These are phyloP conservation scores for Neotropicomus parvogracilis DNA, from an alignment of 1,284 basidiomycete species.

Conservation along the genomic window DNA sequence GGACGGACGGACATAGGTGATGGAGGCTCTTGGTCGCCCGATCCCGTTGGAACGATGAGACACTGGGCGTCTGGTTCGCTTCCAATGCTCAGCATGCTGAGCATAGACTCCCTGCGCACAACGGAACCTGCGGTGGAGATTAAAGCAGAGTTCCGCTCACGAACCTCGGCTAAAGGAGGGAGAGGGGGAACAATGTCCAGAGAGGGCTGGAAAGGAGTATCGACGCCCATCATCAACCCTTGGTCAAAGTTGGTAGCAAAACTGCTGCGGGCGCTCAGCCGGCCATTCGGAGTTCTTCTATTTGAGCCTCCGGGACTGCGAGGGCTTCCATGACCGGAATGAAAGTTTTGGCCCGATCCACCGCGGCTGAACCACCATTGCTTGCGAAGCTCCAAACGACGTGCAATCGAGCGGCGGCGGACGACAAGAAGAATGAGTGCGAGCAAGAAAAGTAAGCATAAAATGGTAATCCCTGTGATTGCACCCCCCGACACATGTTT, in stretches of 20 bases:
- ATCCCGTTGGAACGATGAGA: constrained; percentile 32
- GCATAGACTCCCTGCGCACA: constrained; percentile 36
- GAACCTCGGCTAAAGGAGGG: constrained; percentile 51
- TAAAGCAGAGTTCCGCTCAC: constrained; percentile 28
- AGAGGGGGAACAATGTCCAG: constrained; percentile 21
- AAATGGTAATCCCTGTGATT: constrained; percentile 31
- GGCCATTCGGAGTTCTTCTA: not conserved
- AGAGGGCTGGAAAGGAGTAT: constrained; percentile 13
- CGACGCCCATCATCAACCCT: constrained; percentile 21
- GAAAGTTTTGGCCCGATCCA: constrained; percentile 1
- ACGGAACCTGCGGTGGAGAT: constrained; percentile 21
- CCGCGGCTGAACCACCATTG: constrained; percentile 27
- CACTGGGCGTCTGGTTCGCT: constrained; percentile 37
- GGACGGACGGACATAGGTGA: constrained; percentile 60
- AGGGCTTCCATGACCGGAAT: not conserved
- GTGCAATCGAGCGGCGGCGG: constrained; percentile 33
- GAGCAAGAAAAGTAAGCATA: constrained; percentile 22
- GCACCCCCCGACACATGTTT: constrained; percentile 27
- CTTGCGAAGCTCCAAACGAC: constrained; percentile 29
- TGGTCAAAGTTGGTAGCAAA: constrained; percentile 46
- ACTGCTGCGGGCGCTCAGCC: constrained; percentile 39
- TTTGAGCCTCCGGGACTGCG: constrained; percentile 1
- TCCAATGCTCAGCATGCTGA: constrained; percentile 36
- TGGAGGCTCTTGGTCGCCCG: constrained; percentile 19
- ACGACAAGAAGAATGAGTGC: constrained; percentile 28